Evolutionary conservation across 208 protist species (phyloP).

Genomic region (Herpetomonas samuelpessoai): DNA sequence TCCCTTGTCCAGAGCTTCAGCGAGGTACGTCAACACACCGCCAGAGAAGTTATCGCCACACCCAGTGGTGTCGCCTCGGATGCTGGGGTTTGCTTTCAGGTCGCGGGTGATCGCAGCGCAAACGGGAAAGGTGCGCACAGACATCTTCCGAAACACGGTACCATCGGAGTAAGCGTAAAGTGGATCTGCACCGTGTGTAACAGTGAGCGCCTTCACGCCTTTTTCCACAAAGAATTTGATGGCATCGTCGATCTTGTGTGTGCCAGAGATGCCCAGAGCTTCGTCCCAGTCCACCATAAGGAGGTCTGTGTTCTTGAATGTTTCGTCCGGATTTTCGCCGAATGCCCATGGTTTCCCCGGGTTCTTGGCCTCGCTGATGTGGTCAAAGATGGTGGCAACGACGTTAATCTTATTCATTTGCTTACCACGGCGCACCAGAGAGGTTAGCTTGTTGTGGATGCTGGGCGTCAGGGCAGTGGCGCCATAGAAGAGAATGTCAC

Average conservation of each 20-base stretch:
- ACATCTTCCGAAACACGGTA: constrained; percentile 20
- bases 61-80: constrained; percentile 19
- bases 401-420: constrained; percentile 16
- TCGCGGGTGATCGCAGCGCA: constrained; percentile 13
- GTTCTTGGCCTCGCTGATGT: constrained; percentile 18
- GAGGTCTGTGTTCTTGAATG: constrained; percentile 28
- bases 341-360: constrained; percentile 18
- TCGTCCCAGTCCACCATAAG: constrained; percentile 36
- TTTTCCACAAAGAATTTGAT: constrained; percentile 23
- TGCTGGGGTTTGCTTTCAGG: constrained; percentile 8
- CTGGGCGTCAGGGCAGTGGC: constrained; percentile 18
- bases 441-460: constrained; percentile 24
- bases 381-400: constrained; percentile 26
- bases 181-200: constrained; percentile 19
- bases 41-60: constrained; percentile 30
- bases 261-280: constrained; percentile 19
- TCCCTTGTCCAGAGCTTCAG: constrained; percentile 10
- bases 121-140: constrained; percentile 17
- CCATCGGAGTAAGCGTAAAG: constrained; percentile 24
- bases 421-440: constrained; percentile 15
- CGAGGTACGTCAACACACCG: constrained; percentile 16
- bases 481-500: constrained; percentile 25
- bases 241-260: constrained; percentile 11
- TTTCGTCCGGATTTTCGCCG: constrained; percentile 23
- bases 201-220: constrained; percentile 21